Base-by-base conservation (phyloP, 1,284 basidiomycete genomes). In the Lentinus polychrous region DNA sequence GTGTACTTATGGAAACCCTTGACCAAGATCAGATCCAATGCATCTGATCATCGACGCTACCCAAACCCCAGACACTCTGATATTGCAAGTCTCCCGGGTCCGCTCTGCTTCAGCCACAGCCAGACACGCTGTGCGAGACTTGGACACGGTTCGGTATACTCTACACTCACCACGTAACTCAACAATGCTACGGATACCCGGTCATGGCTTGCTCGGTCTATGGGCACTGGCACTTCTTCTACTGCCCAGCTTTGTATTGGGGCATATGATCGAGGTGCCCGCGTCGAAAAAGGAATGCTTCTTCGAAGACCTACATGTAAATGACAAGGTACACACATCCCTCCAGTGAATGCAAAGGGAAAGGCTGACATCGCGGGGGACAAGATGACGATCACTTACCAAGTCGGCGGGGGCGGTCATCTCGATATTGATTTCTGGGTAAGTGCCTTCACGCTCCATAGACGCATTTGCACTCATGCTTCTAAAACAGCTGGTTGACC, bases 321-420 rank as follows among this genome's bases (percentile, higher is more conserved):
- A 94, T 64, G 95, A 99, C 80, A 89, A 93, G 77, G 94, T 92
- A 49, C 49, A 68, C 54, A 10, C 49, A 5, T 15, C 10, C 10
- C 27, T 27, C 17, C 8, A 36, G 17, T 37, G 14, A 20, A 12
- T 45, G 45, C 37, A 15, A 8, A 32, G 14, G 22, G 8, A 45
- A 39, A 36, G 18, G 22, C 40, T 36, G 32, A 24, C 23, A 15
- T 24, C 24, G 18, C 18, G 14, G 11, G 27, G 27, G 27, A 27
- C 27, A 64, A 98, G 92, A 99, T 99, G 95, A 97, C 96, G 24
- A 89, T 99, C 47, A 97, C 95, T 40, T 99, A 97, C 67, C 95
- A 99, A 78, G 95, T 99, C 10, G 94, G 94, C 48, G 90, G 91
- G 18, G 94, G 95, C 24, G 96, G 96, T 1, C 90, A 97, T 60